phyloP scores from a whole-genome alignment of 805 yeast genomes.

The Ogataea philodendri region DNA sequence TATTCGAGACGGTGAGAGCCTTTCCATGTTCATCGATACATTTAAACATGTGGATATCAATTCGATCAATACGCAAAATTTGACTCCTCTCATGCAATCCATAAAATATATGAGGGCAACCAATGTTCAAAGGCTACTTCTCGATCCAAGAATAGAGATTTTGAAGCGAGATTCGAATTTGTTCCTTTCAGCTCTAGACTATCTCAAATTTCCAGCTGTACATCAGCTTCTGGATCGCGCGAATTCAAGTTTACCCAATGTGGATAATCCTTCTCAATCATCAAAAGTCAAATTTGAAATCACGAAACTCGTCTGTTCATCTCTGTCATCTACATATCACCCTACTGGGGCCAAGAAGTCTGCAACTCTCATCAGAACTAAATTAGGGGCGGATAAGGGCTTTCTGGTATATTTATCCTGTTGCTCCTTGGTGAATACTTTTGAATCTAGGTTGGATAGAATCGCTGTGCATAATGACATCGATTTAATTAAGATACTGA shows the following conservation, averaged over 20 bases:
- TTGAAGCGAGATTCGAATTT: slow-evolving; percentile 30
- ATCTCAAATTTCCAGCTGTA: slow-evolving; percentile 37
- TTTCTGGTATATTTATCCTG: no score
- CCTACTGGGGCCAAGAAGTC: no score
- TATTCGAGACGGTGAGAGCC: slow-evolving; percentile 45
- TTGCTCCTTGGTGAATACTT: no score
- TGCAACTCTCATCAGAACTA: no score
- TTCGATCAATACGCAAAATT: slow-evolving; percentile 51
- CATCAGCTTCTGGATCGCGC: no score
- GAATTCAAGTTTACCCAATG: no score
- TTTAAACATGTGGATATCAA: slow-evolving; percentile 52
- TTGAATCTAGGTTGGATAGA: neutral
- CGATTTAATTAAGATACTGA: slow-evolving; percentile 2
- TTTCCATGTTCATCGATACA: slow-evolving; percentile 39
- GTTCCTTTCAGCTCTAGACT: slow-evolving; percentile 44
- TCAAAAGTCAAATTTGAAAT: no score
- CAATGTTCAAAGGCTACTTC: slow-evolving; percentile 57
- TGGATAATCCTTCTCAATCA: no score
- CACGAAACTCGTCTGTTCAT: no score
- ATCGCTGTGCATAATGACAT: neutral
- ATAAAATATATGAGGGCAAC: slow-evolving; percentile 69
- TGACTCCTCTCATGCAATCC: slow-evolving; percentile 71
- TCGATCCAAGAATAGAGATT: slow-evolving; percentile 49
- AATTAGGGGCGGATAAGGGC: no score
- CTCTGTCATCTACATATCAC: no score